These are phyloP conservation scores for Globisporangium recalcitrans DNA, from an alignment of 352 stramenopile species.

Conservation along the genomic window DNA sequence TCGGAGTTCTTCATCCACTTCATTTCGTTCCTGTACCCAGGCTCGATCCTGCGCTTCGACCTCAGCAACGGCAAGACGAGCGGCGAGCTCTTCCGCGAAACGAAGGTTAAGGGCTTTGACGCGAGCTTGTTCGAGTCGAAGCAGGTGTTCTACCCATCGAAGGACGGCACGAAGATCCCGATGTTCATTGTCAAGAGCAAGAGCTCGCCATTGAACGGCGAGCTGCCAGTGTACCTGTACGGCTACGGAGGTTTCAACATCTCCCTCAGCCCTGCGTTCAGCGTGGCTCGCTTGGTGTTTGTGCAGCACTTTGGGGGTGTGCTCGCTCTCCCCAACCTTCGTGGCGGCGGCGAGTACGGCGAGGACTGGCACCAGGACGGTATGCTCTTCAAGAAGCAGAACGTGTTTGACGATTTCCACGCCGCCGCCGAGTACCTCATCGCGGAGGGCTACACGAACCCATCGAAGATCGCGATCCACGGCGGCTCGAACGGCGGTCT, in stretches of 20 bases:
- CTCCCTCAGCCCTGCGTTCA: slow-evolving; percentile 88
- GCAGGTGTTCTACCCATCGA: slow-evolving; percentile 87
- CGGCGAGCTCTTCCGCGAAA: slow-evolving; percentile 65
- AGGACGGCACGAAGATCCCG: slow-evolving; percentile 93
- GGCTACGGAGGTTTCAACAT: slow-evolving; percentile 96
- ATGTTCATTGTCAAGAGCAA: slow-evolving; percentile 94
- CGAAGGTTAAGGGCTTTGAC: slow-evolving; percentile 80
- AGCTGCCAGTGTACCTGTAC: slow-evolving; percentile 90
- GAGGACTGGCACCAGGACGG: slow-evolving; percentile 90
- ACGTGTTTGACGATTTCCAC: slow-evolving; percentile 95
- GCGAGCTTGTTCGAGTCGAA: slow-evolving; percentile 74
- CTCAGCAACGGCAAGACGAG: slow-evolving; percentile 30
- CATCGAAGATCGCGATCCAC: slow-evolving; percentile 87
- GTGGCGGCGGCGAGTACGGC: slow-evolving; percentile 92
- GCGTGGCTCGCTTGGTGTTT: slow-evolving; percentile 78
- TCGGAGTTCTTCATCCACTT: slow-evolving; percentile 89
- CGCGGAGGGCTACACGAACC: slow-evolving; percentile 80
- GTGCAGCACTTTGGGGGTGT: slow-evolving; percentile 91
- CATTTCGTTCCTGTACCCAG: slow-evolving; percentile 81
- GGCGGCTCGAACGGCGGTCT: slow-evolving; percentile 94
- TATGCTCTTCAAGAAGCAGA: slow-evolving; percentile 92
- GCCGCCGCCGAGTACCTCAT: slow-evolving; percentile 92
- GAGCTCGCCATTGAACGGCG: slow-evolving; percentile 62
- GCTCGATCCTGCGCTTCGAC: slow-evolving; percentile 74
- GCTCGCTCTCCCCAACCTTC: slow-evolving; percentile 91